A percentile compares a stretch with the other conserved stretches of the same genome.
phyloP scores from a whole-genome alignment of 352 stramenopile genomes.

The Pythium angustatum region DNA sequence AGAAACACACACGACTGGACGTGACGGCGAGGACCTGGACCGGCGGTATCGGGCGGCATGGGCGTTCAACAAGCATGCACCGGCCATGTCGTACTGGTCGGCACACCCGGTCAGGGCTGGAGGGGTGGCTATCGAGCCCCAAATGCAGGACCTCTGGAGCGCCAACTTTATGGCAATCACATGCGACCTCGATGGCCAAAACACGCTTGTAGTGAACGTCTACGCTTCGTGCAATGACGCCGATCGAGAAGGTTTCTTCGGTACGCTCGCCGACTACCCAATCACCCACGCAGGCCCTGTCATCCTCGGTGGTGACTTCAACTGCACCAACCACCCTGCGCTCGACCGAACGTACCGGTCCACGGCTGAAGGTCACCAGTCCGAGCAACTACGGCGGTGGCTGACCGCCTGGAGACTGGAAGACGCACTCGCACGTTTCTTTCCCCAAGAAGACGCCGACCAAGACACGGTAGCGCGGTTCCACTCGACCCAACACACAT shows the following conservation, averaged over 20 bases:
- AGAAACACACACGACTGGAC: background rate
- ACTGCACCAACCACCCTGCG: background rate
- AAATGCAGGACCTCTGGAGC: background rate
- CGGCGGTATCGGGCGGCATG: background rate
- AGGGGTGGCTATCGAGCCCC: conserved; percentile 2
- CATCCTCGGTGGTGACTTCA: conserved; percentile 1
- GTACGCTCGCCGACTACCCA: background rate
- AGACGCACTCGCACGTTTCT: background rate
- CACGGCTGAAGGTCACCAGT: background rate
- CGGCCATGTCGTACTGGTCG: conserved; percentile 7
- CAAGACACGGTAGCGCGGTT: background rate
- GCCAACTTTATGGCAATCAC: background rate
- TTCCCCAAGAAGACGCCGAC: background rate
- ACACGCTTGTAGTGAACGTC: background rate
- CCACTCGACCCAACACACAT: conserved; percentile 1
- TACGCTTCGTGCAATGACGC: background rate
- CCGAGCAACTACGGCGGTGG: background rate
- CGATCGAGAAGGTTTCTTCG: background rate
- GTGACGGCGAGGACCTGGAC: background rate
- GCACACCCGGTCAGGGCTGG: background rate
- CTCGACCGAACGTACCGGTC: background rate
- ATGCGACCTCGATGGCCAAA: background rate
- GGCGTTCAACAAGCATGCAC: background rate
- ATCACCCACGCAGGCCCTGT: background rate
- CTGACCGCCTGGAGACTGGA: background rate